Base-by-base conservation (phyloP, 129 eudicot species). In the Helichrysum umbraculigerum region DNA sequence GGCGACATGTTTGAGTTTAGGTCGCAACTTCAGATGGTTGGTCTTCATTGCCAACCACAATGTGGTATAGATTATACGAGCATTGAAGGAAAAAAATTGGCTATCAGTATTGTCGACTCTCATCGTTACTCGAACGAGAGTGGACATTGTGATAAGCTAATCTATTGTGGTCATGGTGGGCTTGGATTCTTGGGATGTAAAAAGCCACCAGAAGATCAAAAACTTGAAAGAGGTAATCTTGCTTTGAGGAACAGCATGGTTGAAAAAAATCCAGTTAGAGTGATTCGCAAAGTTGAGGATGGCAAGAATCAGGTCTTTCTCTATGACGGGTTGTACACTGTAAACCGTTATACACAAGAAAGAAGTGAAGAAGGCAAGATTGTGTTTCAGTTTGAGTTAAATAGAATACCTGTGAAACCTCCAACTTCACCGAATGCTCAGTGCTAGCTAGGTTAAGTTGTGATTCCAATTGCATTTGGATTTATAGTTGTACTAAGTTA, bases 81-180 rank as follows among this genome's bases (percentile, higher is more conserved):
- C 0, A 65, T 63, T 39, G 62, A 67, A n/a, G 85, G 88, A 35
- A 76, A 75, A 71, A 75, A 72, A 51, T 6, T 72, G 10, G 97
- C 94, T 29, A 81, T 79, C 21, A 88, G 94, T 50, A 71, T 91
- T 12, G 94, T 88, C 9, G 79, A 83, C 30, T 76, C 91, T 0
- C 88, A 83, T 3, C 84, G 90, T 12, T 86, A 91, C 76, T 79
- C 64, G 1, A 80, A 84, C 25, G 71, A 61, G 41, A 72, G 73
- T 7, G 73, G 28, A 44, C 67, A 70, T 9, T 14, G 75, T 25
- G 85, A 84, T 42, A 75, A 44, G 20, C 20, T 91, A 10, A 33
- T 67, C 6, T 91, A 84, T 78, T 73, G 61, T 10, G 94, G 94
- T 22, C 86, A 91, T 57, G 94, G 97, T 11, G 93, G 96, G 70